Base-by-base conservation (phyloP, 1,284 basidiomycete species). In the Mycosarcoma mackinlayi region DNA sequence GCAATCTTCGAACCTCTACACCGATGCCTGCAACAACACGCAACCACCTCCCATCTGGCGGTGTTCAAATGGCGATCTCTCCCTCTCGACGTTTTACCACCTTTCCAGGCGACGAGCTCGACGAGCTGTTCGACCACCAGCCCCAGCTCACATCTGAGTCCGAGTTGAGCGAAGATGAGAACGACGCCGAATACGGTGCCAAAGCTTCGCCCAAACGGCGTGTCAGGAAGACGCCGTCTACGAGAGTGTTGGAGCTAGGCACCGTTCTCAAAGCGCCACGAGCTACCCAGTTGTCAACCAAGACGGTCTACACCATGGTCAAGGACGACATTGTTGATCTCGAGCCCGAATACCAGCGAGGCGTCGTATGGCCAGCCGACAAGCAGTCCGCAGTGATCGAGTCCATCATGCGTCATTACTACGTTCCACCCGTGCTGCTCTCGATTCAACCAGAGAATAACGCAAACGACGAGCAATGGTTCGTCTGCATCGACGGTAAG, bases 401-500 rank as follows among this genome's bases (percentile, higher is more conserved):
- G 21, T 73, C 70, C 3, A 62, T 77, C 56, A 61, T 76, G 56
- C 50, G 66, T 2, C 68, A 76, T 24, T 77, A 71, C 51, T 77
- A 75, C 52, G 69, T 77, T 4, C 75, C 75, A 6, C 75, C 75
- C 0, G 56, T 77, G 30, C 55, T 77, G 31, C 56, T 76, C 28
- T 77, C 75, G 3, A 23, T 62, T 0, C 62, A 61, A 16, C 23
- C 37, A 21, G 13, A 54, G 3, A 16, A 56, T 11, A 27, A 54
- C 16, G 28, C 42, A 0, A 40, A 28, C 7, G 63, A 46, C 7
- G 72, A 67, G 4, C 24, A 23, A 1, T 18, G 13, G 7, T 70
- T 52, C 58, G 70, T 68, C n/a, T 76, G 74, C 45, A 73, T 76
- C 49, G 74, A 76, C 39, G 74, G 74, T 25, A 76, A 76, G 46